phyloP scores from a whole-genome alignment of 148 eudicot genomes.

The Rhododendron vialii region DNA sequence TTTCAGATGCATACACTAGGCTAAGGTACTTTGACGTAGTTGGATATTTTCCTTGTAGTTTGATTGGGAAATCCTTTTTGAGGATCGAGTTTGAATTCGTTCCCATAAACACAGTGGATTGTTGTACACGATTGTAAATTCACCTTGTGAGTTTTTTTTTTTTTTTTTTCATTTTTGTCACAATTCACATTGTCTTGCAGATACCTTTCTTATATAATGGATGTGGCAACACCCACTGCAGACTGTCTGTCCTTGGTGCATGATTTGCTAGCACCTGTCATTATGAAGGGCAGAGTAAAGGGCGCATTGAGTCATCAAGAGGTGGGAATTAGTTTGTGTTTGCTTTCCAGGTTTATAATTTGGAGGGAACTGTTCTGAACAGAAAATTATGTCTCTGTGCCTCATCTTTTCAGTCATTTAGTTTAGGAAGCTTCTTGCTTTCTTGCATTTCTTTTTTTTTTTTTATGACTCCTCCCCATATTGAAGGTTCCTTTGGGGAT shows the following conservation, averaged over 20 bases:
- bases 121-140: not conserved
- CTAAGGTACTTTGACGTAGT: conserved; percentile 39
- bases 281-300: conserved; percentile 54
- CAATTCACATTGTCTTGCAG: conserved; percentile 21
- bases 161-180: not conserved
- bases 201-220: conserved; percentile 88
- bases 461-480: not conserved
- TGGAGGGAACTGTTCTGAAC: not conserved
- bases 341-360: not conserved
- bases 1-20: conserved; percentile 80
- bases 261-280: conserved; percentile 68
- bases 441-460: not conserved
- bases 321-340: conserved; percentile 32
- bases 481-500: not conserved
- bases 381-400: not conserved
- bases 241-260: conserved; percentile 71
- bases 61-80: not conserved
- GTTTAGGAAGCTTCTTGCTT: not conserved
- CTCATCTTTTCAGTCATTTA: not conserved
- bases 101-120: not conserved
- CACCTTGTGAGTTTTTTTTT: not conserved
- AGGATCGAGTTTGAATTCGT: not conserved
- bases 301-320: conserved; percentile 77
- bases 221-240: conserved; percentile 84
- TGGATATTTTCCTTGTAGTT: not conserved